These are phyloP conservation scores for Starmerella gropengiesseri DNA, from an alignment of 805 yeast genomes.

Conservation along the genomic window DNA sequence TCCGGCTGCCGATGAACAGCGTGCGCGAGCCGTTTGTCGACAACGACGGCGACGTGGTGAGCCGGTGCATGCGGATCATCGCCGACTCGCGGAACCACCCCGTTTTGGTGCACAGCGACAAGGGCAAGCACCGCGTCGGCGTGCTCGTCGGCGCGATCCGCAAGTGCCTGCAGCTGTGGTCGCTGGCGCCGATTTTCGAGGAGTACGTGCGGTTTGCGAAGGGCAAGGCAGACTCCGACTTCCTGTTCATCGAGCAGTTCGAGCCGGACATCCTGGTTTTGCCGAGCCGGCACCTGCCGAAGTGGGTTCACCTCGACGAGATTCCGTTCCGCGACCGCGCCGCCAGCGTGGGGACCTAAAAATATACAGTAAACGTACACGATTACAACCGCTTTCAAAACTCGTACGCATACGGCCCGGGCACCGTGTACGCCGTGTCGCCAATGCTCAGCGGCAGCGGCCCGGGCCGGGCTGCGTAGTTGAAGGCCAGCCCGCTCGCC, in stretches of 20 bases:
- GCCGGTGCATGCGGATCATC: constrained; percentile 30
- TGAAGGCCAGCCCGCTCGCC: constrained; percentile 1
- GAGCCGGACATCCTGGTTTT: constrained; percentile 45
- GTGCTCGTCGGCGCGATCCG: constrained; percentile 86
- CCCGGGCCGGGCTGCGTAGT: background rate
- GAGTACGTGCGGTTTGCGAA: constrained; percentile 88
- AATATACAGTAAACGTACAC: too few species aligned
- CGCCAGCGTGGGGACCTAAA: background rate
- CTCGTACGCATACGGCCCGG: constrained; percentile 18
- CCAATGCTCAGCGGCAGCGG: constrained; percentile 16
- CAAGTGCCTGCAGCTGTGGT: constrained; percentile 83
- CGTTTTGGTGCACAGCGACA: constrained; percentile 79
- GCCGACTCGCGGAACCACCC: constrained; percentile 59
- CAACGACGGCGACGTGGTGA: constrained; percentile 49
- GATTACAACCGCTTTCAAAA: too few species aligned
- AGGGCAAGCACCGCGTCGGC: constrained; percentile 95
- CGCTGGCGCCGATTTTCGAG: constrained; percentile 81
- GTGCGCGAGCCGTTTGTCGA: constrained; percentile 63
- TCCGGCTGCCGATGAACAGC: constrained; percentile 54
- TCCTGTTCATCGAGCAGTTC: constrained; percentile 70
- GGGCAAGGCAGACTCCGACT: constrained; percentile 86
- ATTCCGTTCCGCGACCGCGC: background rate
- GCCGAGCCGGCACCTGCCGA: constrained; percentile 44
- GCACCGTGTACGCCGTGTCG: constrained; percentile 8
- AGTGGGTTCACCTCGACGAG: constrained; percentile 38